Conservation (phyloP, 2,329 filamentous ascomycete genomes). For the Venturia asperata region DNA sequence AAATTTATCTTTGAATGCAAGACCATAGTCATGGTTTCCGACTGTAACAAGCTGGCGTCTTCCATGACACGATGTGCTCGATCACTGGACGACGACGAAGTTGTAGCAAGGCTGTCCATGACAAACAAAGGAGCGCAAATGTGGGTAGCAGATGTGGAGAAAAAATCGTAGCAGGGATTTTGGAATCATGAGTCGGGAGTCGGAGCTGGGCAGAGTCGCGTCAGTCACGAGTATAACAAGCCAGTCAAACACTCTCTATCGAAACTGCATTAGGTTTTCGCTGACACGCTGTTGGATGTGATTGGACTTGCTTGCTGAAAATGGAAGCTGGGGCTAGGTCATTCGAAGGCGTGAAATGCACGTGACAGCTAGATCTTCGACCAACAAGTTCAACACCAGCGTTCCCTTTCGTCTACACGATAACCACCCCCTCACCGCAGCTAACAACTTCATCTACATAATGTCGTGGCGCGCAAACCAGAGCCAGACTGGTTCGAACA, state of each 20-base stretch:
- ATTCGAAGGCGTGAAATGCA: neutral
- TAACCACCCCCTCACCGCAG: neutral
- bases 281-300: neutral
- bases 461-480: constrained; percentile 61
- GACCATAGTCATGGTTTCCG: neutral
- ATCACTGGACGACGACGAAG: neutral
- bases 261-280: neutral
- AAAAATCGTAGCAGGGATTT: neutral
- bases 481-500: constrained; percentile 96
- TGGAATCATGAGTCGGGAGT: too few species aligned
- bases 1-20: too few species aligned
- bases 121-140: neutral
- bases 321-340: too few species aligned
- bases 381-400: too few species aligned
- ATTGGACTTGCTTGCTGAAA: neutral
- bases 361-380: neutral
- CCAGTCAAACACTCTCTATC: neutral
- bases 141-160: neutral
- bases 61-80: neutral
- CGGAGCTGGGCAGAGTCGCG: neutral
- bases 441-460: constrained; percentile 22
- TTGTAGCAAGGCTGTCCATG: neutral
- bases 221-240: neutral
- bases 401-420: too few species aligned
- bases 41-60: neutral